Evolutionary conservation across 768 basidiomycete species (phyloP).

Genomic region (Boletales sp.): DNA sequence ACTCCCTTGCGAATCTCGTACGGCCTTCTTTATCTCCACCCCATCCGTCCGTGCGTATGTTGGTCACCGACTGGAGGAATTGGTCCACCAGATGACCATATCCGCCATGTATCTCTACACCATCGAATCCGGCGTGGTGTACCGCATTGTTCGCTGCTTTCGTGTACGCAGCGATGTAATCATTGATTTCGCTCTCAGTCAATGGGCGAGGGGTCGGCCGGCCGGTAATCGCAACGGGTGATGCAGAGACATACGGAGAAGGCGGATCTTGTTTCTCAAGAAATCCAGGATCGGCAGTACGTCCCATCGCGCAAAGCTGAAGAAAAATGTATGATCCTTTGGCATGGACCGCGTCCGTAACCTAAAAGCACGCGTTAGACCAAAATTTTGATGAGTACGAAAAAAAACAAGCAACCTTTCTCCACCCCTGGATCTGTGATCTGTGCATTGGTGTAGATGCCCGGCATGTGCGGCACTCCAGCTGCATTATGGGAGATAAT

Average conservation of each 20-base stretch:
- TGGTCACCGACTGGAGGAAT: slow-evolving; percentile 33
- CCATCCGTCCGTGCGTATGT: slow-evolving; percentile 56
- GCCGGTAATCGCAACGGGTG: slow-evolving; percentile 24
- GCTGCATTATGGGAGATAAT: slow-evolving; percentile 34
- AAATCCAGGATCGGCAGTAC: slow-evolving; percentile 34
- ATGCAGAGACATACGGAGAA: slow-evolving; percentile 34
- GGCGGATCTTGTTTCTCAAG: slow-evolving; percentile 35
- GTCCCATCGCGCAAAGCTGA: slow-evolving; percentile 56
- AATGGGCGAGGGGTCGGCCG: slow-evolving; percentile 13
- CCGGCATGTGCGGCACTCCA: not conserved
- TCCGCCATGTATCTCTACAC: slow-evolving; percentile 41
- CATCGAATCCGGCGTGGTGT: slow-evolving; percentile 41
- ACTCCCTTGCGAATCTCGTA: slow-evolving; percentile 46
- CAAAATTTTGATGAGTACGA: not conserved
- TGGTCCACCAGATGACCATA: slow-evolving; percentile 54
- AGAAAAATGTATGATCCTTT: slow-evolving; percentile 42
- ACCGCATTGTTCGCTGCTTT: slow-evolving; percentile 35
- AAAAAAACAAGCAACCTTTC: not conserved
- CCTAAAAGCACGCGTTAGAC: too few species aligned
- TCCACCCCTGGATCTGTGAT: not conserved
- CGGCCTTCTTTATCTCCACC: slow-evolving; percentile 66
- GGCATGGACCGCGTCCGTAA: slow-evolving; percentile 48
- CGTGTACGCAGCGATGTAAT: slow-evolving; percentile 27
- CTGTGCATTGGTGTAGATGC: not conserved
- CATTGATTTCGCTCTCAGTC: slow-evolving; percentile 31